Base-by-base conservation (phyloP, 768 basidiomycete genomes). In the Leccinum uliginosum region DNA sequence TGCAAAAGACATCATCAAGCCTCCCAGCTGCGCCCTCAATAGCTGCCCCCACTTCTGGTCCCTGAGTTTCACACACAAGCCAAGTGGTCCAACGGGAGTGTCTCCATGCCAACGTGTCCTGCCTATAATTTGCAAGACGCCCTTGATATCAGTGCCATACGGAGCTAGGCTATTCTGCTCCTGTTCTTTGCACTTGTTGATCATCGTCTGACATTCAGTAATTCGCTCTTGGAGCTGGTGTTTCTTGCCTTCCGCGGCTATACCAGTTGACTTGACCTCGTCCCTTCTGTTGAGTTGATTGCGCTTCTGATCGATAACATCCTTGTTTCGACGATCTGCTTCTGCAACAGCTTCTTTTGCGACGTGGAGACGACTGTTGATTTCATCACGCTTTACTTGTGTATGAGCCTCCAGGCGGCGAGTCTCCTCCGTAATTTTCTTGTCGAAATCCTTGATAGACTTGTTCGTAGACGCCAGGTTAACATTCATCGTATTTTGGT, bases 21-120 rank as follows among this genome's bases (percentile, higher is more conserved):
- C 29, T 4, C 80, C 82, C 4, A 99, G 74, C 61, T 87, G 81
- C 51, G 71, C 71, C 59, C 87, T 75, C 62, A 98, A 70, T n/a
- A 91, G 62, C 1, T 74, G 73, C 0, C 83, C 85, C 83, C 90
- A 98, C 30, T 65, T 73, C 58, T 75, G 64, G 50, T 95, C 89
- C 62, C 77, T 82, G 35, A 92, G 81, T 63, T 85, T 87, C 64
- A 98, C 87, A 67, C 83, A 80, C 50, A 80, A 59, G 0, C 96
- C 96, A 24, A 98, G 74, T 0, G 96, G 96, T 0, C 91, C 91
- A 32, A 91, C 70, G 0, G 90, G 89, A 19, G 65, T 65, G 47
- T 84, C 78, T 3, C 91, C 91, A 26, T 74, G 59, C 92, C 91
- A 93, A 6, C 55, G 73, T 67, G 72, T 74, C 27, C 62, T 65